Conservation (phyloP, 495 filamentous ascomycete species). For the Aspergillus sparsus region DNA sequence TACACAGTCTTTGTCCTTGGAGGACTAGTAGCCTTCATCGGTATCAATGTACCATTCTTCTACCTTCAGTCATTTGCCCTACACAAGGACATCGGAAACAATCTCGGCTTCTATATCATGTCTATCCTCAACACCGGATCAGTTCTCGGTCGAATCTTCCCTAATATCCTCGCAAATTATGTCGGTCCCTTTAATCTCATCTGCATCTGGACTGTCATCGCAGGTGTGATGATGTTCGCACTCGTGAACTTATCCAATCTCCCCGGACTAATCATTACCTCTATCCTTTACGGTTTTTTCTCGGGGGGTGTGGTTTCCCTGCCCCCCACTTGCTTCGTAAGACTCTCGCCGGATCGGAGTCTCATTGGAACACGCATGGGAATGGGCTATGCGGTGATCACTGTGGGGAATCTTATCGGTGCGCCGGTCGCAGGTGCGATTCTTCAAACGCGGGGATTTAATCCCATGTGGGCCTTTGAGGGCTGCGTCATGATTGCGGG, state of each 20-base stretch:
- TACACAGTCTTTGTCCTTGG: constrained; percentile 35
- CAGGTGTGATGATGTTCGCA: constrained; percentile 5
- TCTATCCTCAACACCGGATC: constrained; percentile 7
- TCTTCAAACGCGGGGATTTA: not conserved
- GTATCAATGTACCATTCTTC: constrained; percentile 37
- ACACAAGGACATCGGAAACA: not conserved
- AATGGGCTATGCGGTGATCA: constrained; percentile 53
- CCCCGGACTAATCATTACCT: constrained; percentile 37
- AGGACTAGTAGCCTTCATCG: constrained; percentile 30
- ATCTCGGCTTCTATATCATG: constrained; percentile 1
- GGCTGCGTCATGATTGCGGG: not conserved
- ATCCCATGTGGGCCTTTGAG: not conserved
- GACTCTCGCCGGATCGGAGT: constrained; percentile 19
- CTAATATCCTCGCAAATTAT: constrained; percentile 17
- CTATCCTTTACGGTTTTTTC: constrained; percentile 58
- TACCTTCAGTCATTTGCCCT: constrained; percentile 26
- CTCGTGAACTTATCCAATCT: constrained; percentile 6
- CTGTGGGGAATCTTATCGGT: constrained; percentile 56
- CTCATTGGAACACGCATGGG: constrained; percentile 62
- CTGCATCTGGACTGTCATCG: constrained; percentile 4
- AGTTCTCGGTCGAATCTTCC: constrained; percentile 1
- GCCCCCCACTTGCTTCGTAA: constrained; percentile 18
- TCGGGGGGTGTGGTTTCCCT: constrained; percentile 39
- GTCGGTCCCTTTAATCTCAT: constrained; percentile 43
- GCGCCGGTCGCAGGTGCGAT: constrained; percentile 59